phyloP scores from a whole-genome alignment of 768 basidiomycete genomes.

The Suillus subalutaceus region DNA sequence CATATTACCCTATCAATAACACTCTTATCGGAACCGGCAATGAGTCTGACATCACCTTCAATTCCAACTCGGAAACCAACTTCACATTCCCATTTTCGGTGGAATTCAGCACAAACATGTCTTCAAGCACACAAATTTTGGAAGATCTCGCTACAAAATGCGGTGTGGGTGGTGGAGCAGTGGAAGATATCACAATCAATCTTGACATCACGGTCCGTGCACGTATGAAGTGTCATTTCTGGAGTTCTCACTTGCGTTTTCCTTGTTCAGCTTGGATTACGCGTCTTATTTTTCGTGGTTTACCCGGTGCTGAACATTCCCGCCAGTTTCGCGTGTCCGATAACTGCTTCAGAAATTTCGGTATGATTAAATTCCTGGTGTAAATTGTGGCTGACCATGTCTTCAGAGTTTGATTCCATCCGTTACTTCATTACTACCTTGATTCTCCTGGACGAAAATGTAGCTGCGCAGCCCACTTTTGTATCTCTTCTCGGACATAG shows the following conservation, averaged over 20 bases:
- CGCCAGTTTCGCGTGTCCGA: constrained; percentile 67
- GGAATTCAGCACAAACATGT: constrained; percentile 54
- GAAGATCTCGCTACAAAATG: constrained; percentile 66
- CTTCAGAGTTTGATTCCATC: constrained; percentile 23
- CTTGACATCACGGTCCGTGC: constrained; percentile 67
- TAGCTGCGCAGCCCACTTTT: background rate
- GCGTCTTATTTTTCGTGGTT: constrained; percentile 64
- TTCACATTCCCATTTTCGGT: constrained; percentile 80
- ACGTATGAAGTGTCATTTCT: constrained; percentile 10
- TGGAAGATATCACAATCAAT: constrained; percentile 54
- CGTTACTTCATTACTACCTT: constrained; percentile 13
- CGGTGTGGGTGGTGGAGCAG: constrained; percentile 48
- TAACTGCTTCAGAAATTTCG: constrained; percentile 37
- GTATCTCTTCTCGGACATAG: background rate
- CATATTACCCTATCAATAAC: constrained; percentile 76
- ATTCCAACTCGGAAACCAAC: constrained; percentile 57
- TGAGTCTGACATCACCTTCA: constrained; percentile 46
- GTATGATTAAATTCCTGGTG: constrained; percentile 15
- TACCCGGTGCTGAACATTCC: constrained; percentile 66
- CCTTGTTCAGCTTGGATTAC: constrained; percentile 57
- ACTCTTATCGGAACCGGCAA: constrained; percentile 68
- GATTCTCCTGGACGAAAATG: background rate
- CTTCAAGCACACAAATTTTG: constrained; percentile 60
- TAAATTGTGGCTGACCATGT: constrained; percentile 17
- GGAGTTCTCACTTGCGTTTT: constrained; percentile 1